phyloP scores from a whole-genome alignment of 768 basidiomycete genomes.

The Lyophyllum semitale region DNA sequence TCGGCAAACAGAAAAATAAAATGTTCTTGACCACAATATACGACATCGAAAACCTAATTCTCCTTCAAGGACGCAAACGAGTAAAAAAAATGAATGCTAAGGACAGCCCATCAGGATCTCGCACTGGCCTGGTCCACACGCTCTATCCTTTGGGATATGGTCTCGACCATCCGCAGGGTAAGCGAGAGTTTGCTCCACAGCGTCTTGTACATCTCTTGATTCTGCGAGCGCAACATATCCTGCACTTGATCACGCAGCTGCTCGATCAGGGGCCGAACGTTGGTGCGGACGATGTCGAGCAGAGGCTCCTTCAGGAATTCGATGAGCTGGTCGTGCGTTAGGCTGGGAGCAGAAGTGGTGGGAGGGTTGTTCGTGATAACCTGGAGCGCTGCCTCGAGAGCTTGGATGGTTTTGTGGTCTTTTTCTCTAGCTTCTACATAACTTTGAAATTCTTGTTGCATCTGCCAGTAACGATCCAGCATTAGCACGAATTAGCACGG shows the following conservation, averaged over 20 bases:
- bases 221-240: slow-evolving; percentile 21
- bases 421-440: slow-evolving; percentile 15
- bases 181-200: slow-evolving; percentile 25
- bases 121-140: background rate
- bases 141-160: slow-evolving; percentile 16
- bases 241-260: slow-evolving; percentile 21
- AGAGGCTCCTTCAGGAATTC: slow-evolving; percentile 26
- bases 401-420: slow-evolving; percentile 20
- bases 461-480: slow-evolving; percentile 9
- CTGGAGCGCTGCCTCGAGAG: slow-evolving; percentile 25
- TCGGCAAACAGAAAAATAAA: too few relatives aligned
- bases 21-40: too few relatives aligned
- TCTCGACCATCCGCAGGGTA: slow-evolving; percentile 19
- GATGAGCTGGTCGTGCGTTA: slow-evolving; percentile 24
- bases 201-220: slow-evolving; percentile 24
- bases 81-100: background rate
- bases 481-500: background rate
- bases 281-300: slow-evolving; percentile 21
- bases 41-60: background rate
- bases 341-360: slow-evolving; percentile 16
- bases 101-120: background rate
- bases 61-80: background rate
- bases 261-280: slow-evolving; percentile 24
- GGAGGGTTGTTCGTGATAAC: slow-evolving; percentile 16
- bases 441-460: slow-evolving; percentile 19